phyloP scores from a whole-genome alignment of 306 rosid species.

The Casuarina glauca region DNA sequence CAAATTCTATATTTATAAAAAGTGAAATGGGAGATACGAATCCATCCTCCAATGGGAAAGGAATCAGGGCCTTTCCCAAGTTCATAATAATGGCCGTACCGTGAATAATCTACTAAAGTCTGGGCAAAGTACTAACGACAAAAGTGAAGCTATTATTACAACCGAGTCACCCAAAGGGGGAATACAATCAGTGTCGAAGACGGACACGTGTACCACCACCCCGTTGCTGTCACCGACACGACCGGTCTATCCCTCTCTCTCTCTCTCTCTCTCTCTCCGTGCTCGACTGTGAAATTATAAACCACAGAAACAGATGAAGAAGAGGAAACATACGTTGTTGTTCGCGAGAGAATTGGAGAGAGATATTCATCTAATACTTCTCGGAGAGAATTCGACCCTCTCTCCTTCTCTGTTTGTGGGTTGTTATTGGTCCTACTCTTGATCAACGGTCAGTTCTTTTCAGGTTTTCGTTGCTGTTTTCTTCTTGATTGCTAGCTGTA shows the following conservation, averaged over 20 bases:
- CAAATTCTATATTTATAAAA: too few species aligned
- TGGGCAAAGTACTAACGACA: slow-evolving; percentile 3
- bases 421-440: slow-evolving; percentile 16
- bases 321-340: background rate
- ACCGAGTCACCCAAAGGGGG: background rate
- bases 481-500: background rate
- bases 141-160: background rate
- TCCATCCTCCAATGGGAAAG: background rate
- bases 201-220: slow-evolving; percentile 35
- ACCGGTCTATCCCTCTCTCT: slow-evolving; percentile 17
- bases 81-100: background rate
- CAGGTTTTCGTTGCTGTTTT: slow-evolving; percentile 11
- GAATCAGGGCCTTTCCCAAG: background rate
- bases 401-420: slow-evolving; percentile 5
- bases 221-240: slow-evolving; percentile 34
- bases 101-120: background rate
- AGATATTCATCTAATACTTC: slow-evolving; percentile 24
- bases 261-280: slow-evolving; percentile 10
- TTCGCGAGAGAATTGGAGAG: background rate
- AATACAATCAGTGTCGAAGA: background rate
- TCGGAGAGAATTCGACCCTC: background rate
- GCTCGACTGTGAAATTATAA: slow-evolving; percentile 14
- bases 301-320: slow-evolving; percentile 27
- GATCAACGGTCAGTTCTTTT: slow-evolving; percentile 26
- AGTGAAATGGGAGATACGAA: background rate